phyloP scores from a whole-genome alignment of 257 asterid species.

The Cynanchum wilfordii region DNA sequence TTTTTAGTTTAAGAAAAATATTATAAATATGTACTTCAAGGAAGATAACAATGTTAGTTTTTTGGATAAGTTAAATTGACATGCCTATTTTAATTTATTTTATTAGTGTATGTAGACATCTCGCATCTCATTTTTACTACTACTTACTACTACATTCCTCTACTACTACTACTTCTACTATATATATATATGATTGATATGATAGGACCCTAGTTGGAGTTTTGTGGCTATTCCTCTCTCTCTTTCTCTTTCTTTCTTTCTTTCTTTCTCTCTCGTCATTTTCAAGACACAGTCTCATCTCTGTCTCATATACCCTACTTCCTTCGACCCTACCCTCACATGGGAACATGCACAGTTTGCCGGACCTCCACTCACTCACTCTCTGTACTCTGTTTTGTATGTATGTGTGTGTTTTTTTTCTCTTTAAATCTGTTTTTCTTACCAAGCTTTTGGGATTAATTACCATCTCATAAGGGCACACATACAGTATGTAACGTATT shows the following conservation, averaged over 20 bases:
- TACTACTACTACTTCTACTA: neutral
- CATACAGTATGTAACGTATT: neutral
- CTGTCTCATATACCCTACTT: conserved; percentile 22
- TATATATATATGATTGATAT: neutral
- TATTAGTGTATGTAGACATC: no score
- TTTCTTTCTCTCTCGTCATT: conserved; percentile 1
- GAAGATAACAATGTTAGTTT: no score
- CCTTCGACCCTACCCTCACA: conserved; percentile 31
- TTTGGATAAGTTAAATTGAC: no score
- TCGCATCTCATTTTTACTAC: no score
- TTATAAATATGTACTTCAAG: no score
- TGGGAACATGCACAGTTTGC: conserved; percentile 22
- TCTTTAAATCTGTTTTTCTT: neutral
- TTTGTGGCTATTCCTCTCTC: conserved; percentile 19
- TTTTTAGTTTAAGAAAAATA: no score
- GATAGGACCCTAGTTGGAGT: conserved; percentile 23
- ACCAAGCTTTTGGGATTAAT: neutral
- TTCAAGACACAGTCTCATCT: conserved; percentile 23
- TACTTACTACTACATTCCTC: conserved; percentile 6
- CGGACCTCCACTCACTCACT: conserved; percentile 11
- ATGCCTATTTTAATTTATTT: no score
- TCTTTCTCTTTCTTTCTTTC: no score
- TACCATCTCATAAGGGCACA: neutral
- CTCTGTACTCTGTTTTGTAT: neutral
- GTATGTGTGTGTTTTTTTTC: neutral